phyloP scores from a whole-genome alignment of 306 rosid species.

The Cicer chorassanicum region DNA sequence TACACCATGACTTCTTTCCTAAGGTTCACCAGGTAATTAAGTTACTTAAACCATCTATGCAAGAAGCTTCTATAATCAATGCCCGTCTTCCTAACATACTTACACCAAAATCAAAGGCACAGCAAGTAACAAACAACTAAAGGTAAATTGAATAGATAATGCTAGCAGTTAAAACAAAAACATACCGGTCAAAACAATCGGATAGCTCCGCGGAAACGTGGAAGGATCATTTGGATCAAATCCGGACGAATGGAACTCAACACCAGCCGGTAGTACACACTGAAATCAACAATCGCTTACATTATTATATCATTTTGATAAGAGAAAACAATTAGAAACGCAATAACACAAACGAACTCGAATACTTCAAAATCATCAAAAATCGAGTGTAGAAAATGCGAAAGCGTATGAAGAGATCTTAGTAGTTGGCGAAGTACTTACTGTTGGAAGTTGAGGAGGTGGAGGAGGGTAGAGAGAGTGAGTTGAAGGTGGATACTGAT shows the following conservation, averaged over 20 bases:
- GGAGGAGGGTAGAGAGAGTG: conserved; percentile 91
- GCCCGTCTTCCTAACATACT: conserved; percentile 25
- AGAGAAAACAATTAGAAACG: conserved; percentile 19
- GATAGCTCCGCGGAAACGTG: conserved; percentile 89
- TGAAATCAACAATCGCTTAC: conserved; percentile 50
- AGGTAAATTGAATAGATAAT: conserved; percentile 20
- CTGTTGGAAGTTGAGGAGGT: conserved; percentile 95
- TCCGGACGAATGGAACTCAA: conserved; percentile 73
- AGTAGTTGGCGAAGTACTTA: conserved; percentile 48
- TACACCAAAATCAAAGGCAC: not conserved
- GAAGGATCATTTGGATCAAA: conserved; percentile 65
- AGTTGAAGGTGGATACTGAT: conserved; percentile 76
- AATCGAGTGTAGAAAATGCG: conserved; percentile 25
- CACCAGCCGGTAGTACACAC: conserved; percentile 99
- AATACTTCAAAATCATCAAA: not conserved
- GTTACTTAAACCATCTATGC: conserved; percentile 41
- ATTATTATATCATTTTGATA: conserved; percentile 34
- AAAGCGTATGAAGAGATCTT: conserved; percentile 5
- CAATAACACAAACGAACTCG: not conserved
- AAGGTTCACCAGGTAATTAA: not conserved
- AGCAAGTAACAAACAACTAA: conserved; percentile 8
- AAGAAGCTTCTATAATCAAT: conserved; percentile 28
- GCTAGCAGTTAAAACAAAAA: conserved; percentile 18
- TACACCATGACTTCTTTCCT: not conserved
- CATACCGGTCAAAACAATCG: conserved; percentile 91